These are phyloP conservation scores for Chaetoscypha palmicola DNA, from an alignment of 2,329 filamentous ascomycete species.

Conservation along the genomic window DNA sequence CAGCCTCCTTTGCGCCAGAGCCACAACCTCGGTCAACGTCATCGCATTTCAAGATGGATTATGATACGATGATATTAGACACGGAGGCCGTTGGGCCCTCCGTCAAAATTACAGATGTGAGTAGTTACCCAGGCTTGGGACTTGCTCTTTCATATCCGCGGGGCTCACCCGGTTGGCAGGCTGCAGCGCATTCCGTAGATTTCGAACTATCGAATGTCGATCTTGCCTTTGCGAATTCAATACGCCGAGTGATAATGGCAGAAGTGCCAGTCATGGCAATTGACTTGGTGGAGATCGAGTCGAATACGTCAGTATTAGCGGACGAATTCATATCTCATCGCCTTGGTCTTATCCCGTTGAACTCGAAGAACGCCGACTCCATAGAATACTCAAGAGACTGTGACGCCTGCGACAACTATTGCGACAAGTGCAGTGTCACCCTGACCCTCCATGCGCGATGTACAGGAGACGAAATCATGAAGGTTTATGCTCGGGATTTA, in stretches of 20 bases:
- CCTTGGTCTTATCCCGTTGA: slow-evolving; percentile 81
- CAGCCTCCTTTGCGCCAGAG: slow-evolving; percentile 6
- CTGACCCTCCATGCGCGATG: slow-evolving; percentile 81
- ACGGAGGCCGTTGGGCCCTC: slow-evolving; percentile 38
- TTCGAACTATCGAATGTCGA: slow-evolving; percentile 88
- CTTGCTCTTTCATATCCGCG: background rate
- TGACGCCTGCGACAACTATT: slow-evolving; percentile 84
- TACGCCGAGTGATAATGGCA: slow-evolving; percentile 84
- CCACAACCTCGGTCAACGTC: slow-evolving; percentile 1
- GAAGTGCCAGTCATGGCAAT: slow-evolving; percentile 94
- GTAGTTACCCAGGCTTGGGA: background rate
- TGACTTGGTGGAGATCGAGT: slow-evolving; percentile 86
- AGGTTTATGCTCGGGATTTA: slow-evolving; percentile 86
- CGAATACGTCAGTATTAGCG: slow-evolving; percentile 90
- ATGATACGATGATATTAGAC: slow-evolving; percentile 38
- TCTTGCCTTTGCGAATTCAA: slow-evolving; percentile 84
- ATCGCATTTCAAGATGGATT: slow-evolving; percentile 39
- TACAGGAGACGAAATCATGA: slow-evolving; percentile 80
- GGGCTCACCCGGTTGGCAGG: slow-evolving; percentile 43
- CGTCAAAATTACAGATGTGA: slow-evolving; percentile 41
- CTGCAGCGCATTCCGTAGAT: slow-evolving; percentile 73
- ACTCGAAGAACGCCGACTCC: slow-evolving; percentile 73
- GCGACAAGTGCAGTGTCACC: slow-evolving; percentile 82
- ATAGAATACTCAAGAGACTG: slow-evolving; percentile 89
- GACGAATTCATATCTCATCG: slow-evolving; percentile 95